These are phyloP conservation scores for Gossypium trilobum DNA, from an alignment of 441 rosid genomes.

Conservation along the genomic window DNA sequence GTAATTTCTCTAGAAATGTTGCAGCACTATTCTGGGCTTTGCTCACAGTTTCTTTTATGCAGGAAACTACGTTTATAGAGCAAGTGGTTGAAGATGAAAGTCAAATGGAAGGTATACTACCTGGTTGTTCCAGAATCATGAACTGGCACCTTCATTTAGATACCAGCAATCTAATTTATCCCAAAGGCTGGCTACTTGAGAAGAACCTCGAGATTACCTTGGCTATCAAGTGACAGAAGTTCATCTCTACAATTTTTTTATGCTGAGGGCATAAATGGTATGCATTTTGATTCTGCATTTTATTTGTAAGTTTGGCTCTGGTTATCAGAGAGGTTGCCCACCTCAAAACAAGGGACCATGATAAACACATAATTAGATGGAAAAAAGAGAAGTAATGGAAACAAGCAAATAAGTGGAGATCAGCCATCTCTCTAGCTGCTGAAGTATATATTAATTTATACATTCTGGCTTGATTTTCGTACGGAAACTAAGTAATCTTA, in stretches of 20 bases:
- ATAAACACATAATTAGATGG: not conserved
- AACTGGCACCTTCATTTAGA: conserved; percentile 95
- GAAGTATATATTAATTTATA: no score
- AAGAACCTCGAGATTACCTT: conserved; percentile 54
- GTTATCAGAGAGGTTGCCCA: not conserved
- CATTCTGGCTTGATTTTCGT: no score
- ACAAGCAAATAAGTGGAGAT: not conserved
- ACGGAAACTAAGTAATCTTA: not conserved
- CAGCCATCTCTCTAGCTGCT: not conserved
- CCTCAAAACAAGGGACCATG: not conserved
- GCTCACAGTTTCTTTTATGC: not conserved
- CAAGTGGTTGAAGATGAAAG: conserved; percentile 89
- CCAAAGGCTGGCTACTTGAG: conserved; percentile 63
- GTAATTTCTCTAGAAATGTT: not conserved
- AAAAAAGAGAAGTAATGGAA: not conserved
- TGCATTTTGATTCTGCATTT: not conserved
- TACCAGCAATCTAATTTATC: conserved; percentile 47
- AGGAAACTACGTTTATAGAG: conserved; percentile 90
- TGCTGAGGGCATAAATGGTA: conserved; percentile 21
- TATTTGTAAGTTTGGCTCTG: not conserved
- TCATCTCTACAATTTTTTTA: conserved; percentile 22
- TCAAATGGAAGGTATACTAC: conserved; percentile 71
- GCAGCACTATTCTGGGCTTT: not conserved
- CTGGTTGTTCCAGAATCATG: conserved; percentile 62
- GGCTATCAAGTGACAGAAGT: conserved; percentile 33